These are phyloP conservation scores for Spathaspora jeffriesii DNA, from an alignment of 1,139 yeast species.

Conservation along the genomic window DNA sequence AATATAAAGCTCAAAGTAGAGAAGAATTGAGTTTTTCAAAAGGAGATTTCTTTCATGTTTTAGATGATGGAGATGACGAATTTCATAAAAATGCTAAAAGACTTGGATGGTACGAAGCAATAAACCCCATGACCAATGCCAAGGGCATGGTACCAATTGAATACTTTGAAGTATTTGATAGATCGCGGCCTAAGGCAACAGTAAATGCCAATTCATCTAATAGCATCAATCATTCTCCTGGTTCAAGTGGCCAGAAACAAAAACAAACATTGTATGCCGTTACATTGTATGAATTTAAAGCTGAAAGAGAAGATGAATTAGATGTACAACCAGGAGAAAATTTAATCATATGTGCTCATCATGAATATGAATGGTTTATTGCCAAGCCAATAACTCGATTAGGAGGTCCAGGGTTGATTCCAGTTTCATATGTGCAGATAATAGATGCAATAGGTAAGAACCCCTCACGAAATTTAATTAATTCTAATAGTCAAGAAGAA, in stretches of 20 bases:
- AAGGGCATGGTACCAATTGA: slow-evolving; percentile 88
- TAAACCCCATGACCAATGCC: slow-evolving; percentile 76
- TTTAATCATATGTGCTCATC: slow-evolving; percentile 92
- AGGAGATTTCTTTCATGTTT: slow-evolving; percentile 90
- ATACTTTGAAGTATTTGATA: slow-evolving; percentile 78
- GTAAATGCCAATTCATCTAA: slow-evolving; percentile 3
- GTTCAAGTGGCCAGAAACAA: slow-evolving; percentile 12
- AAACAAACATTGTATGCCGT: slow-evolving; percentile 47
- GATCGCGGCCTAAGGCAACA: slow-evolving; percentile 41
- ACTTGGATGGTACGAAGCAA: slow-evolving; percentile 84
- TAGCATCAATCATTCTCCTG: not conserved
- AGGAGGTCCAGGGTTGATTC: slow-evolving; percentile 97
- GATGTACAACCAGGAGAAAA: slow-evolving; percentile 86
- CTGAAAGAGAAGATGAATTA: slow-evolving; percentile 89
- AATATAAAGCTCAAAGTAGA: slow-evolving; percentile 77
- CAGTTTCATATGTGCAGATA: slow-evolving; percentile 85
- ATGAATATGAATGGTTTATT: slow-evolving; percentile 95
- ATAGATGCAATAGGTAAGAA: slow-evolving; percentile 63
- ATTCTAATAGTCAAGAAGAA: slow-evolving; percentile 23
- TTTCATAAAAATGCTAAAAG: slow-evolving; percentile 25
- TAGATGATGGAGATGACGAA: slow-evolving; percentile 50
- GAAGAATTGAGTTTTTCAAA: slow-evolving; percentile 76
- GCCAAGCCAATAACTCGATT: slow-evolving; percentile 94
- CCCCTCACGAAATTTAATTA: slow-evolving; percentile 25
- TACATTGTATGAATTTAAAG: slow-evolving; percentile 75